A percentile compares a stretch with the other conserved stretches of the same genome.
phyloP scores from a whole-genome alignment of 2,329 filamentous ascomycete species.

The Colletotrichum costaricense region DNA sequence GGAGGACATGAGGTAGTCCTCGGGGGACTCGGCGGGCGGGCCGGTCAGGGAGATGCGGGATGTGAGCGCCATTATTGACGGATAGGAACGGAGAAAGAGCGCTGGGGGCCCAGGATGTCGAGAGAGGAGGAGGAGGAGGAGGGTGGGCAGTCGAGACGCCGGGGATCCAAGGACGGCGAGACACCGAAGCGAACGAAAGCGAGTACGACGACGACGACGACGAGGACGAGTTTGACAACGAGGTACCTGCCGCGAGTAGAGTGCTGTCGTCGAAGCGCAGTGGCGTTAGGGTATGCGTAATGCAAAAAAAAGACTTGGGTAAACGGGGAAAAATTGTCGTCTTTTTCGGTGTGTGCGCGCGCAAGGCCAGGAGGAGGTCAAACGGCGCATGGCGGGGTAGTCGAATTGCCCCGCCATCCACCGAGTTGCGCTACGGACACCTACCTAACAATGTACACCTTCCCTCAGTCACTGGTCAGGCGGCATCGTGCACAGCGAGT shows the following conservation, averaged over 20 bases:
- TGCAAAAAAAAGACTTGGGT: not conserved
- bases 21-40: constrained; percentile 54
- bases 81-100: constrained; percentile 3
- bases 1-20: constrained; percentile 69
- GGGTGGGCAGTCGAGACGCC: not conserved
- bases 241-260: not conserved
- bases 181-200: not conserved
- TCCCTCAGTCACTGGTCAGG: not conserved
- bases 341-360: not conserved
- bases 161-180: not conserved
- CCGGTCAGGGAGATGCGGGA: constrained; percentile 55
- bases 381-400: constrained; percentile 5
- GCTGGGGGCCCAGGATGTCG: not conserved
- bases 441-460: too few relatives aligned
- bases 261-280: not conserved
- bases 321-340: not conserved
- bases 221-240: not conserved
- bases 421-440: not conserved
- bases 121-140: not conserved
- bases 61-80: constrained; percentile 57
- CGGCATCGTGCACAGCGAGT: not conserved
- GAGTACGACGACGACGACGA: constrained; percentile 9
- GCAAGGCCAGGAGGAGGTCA: not conserved
- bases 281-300: not conserved
- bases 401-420: constrained; percentile 1